Evolutionary conservation across 2,329 filamentous ascomycete species (phyloP).

Genomic region (Alternaria sp.): DNA sequence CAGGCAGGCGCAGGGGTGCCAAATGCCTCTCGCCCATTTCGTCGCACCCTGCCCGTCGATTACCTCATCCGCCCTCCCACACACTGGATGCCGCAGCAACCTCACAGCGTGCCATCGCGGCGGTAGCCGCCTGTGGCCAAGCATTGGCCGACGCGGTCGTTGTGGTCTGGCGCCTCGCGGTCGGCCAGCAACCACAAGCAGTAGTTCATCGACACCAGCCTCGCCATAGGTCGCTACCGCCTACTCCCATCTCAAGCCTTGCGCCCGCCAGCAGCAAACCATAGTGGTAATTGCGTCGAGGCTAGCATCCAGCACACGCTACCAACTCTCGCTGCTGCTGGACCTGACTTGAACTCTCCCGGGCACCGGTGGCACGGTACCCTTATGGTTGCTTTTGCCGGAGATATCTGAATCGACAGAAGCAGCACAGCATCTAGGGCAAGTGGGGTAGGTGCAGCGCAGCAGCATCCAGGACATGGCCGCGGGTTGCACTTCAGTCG

Average conservation of each 20-base stretch:
- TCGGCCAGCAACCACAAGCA: constrained; percentile 10
- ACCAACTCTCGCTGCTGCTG: background rate
- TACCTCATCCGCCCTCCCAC: constrained; percentile 34
- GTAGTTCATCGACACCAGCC: constrained; percentile 18
- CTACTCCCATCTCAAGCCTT: constrained; percentile 10
- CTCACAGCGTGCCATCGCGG: constrained; percentile 40
- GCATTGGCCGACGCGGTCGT: constrained; percentile 24
- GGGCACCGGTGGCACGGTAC: constrained; percentile 39
- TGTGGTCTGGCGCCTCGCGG: constrained; percentile 22
- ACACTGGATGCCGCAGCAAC: constrained; percentile 34
- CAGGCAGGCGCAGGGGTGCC: constrained; percentile 35
- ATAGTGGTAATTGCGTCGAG: constrained; percentile 13
- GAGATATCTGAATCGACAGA: constrained; percentile 23
- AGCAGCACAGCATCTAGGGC: constrained; percentile 14
- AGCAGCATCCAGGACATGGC: constrained; percentile 22
- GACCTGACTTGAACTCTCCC: constrained; percentile 13
- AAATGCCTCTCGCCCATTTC: constrained; percentile 33
- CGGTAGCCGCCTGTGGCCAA: constrained; percentile 27
- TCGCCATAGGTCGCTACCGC: constrained; percentile 14
- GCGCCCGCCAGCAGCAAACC: constrained; percentile 11
- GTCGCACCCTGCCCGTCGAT: constrained; percentile 23
- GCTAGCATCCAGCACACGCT: constrained; percentile 17
- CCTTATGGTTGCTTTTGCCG: constrained; percentile 31
- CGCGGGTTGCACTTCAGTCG: constrained; percentile 8
- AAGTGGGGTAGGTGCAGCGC: constrained; percentile 24